Conservation (phyloP, 768 basidiomycete genomes). For the Tubosaeta sp. region DNA sequence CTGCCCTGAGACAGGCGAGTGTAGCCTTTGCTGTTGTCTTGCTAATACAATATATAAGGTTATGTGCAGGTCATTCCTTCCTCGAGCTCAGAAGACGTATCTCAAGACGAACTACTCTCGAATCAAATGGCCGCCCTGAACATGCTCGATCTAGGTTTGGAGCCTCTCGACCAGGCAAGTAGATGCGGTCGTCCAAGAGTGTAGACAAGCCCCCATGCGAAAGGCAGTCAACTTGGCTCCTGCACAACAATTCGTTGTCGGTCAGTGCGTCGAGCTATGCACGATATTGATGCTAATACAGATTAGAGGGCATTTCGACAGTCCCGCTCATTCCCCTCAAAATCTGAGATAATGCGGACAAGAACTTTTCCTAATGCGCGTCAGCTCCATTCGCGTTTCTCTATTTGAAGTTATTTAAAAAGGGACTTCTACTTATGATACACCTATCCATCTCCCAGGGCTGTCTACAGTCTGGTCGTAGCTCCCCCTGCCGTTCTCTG, state of each 20-base stretch:
- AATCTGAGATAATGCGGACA: slow-evolving; percentile 43
- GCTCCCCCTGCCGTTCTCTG: too few relatives aligned
- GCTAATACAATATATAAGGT: background rate
- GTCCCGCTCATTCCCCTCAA: slow-evolving; percentile 73
- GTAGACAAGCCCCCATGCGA: slow-evolving; percentile 74
- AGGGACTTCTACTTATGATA: slow-evolving; percentile 6
- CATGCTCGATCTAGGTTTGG: slow-evolving; percentile 81
- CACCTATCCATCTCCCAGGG: slow-evolving; percentile 1
- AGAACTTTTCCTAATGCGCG: background rate
- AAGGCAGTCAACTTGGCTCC: slow-evolving; percentile 79
- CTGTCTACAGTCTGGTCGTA: too few relatives aligned
- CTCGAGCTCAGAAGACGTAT: slow-evolving; percentile 64
- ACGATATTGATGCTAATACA: background rate
- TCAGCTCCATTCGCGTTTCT: slow-evolving; percentile 1
- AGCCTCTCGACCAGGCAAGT: slow-evolving; percentile 66
- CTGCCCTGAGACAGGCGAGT: slow-evolving; percentile 80
- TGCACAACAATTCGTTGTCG: slow-evolving; percentile 83
- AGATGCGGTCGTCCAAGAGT: slow-evolving; percentile 60
- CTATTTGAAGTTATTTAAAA: background rate
- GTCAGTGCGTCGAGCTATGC: slow-evolving; percentile 33
- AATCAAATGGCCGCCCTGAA: slow-evolving; percentile 89
- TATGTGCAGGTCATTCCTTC: slow-evolving; percentile 69
- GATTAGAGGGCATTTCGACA: slow-evolving; percentile 74
- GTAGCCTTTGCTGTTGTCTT: background rate
- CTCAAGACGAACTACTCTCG: slow-evolving; percentile 87